Conservation (phyloP, 176 grass and related monocot genomes). For the Poa annua region DNA sequence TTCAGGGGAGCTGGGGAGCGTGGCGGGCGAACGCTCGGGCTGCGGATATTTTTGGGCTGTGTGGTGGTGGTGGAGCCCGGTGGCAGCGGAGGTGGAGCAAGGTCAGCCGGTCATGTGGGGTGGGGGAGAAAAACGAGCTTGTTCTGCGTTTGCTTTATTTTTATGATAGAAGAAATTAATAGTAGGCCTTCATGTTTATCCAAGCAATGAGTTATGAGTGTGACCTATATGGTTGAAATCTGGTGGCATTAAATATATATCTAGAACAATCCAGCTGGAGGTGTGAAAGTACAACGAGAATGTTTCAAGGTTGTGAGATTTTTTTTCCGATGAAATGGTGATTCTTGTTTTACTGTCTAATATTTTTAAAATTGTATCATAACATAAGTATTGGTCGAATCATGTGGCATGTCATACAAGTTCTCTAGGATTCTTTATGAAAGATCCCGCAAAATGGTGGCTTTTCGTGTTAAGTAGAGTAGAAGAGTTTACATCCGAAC, state of each 20-base stretch:
- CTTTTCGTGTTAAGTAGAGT: no score
- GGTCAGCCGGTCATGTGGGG: background rate
- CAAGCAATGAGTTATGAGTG: background rate
- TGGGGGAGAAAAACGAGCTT: slow-evolving; percentile 2
- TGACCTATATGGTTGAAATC: background rate
- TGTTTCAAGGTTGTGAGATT: background rate
- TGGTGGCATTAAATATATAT: background rate
- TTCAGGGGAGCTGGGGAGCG: background rate
- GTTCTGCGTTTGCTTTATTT: background rate
- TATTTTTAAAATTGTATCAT: no score
- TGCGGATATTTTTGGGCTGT: background rate
- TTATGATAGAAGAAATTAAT: background rate
- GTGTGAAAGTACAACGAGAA: background rate
- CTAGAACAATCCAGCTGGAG: background rate
- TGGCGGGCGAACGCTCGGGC: slow-evolving; percentile 31
- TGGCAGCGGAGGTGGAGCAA: slow-evolving; percentile 16
- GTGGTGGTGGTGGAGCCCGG: slow-evolving; percentile 26
- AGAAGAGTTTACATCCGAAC: no score
- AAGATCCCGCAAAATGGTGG: no score
- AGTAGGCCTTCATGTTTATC: background rate
- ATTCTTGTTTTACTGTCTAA: no score
- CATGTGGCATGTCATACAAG: no score
- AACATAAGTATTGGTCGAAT: no score
- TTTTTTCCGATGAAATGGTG: no score
- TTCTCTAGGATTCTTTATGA: no score